These are phyloP conservation scores for Xylaria sp. DNA, from an alignment of 2,329 filamentous ascomycete genomes.

Conservation along the genomic window DNA sequence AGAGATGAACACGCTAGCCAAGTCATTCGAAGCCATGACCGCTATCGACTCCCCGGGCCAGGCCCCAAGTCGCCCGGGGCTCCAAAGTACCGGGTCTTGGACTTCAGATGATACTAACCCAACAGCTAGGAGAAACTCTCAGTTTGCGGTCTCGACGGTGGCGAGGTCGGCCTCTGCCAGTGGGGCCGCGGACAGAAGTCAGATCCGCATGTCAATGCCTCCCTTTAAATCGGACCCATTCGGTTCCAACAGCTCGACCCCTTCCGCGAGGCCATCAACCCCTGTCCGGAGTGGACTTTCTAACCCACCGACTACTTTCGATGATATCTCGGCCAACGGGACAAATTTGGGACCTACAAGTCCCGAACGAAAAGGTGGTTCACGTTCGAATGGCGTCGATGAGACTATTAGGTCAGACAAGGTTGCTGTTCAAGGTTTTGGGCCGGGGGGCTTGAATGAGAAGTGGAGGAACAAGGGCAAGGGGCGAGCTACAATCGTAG, in stretches of 20 bases:
- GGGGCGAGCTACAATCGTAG: slow-evolving; percentile 79
- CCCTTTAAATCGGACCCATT: slow-evolving; percentile 59
- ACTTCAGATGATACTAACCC: slow-evolving; percentile 54
- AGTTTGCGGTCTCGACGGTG: slow-evolving; percentile 58
- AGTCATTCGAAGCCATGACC: slow-evolving; percentile 75
- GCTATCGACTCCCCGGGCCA: slow-evolving; percentile 80
- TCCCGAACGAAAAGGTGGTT: slow-evolving; percentile 52
- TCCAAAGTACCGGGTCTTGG: slow-evolving; percentile 55
- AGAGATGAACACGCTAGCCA: slow-evolving; percentile 79
- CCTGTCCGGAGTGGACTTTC: slow-evolving; percentile 61
- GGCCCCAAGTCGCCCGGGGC: slow-evolving; percentile 52
- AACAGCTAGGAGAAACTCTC: slow-evolving; percentile 63
- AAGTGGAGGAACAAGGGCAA: slow-evolving; percentile 83
- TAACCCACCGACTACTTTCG: slow-evolving; percentile 60
- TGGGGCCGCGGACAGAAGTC: slow-evolving; percentile 65
- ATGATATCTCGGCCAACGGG: slow-evolving; percentile 54
- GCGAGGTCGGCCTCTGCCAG: slow-evolving; percentile 65
- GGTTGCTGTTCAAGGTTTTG: slow-evolving; percentile 77
- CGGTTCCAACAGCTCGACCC: slow-evolving; percentile 57
- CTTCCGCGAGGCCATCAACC: slow-evolving; percentile 59
- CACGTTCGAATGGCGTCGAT: slow-evolving; percentile 54
- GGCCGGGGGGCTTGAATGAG: slow-evolving; percentile 76
- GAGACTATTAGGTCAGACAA: slow-evolving; percentile 62
- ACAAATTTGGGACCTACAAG: slow-evolving; percentile 51
- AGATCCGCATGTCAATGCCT: slow-evolving; percentile 84